Conservation (phyloP, 1,139 yeast species). For the Komagataea norvegica region DNA sequence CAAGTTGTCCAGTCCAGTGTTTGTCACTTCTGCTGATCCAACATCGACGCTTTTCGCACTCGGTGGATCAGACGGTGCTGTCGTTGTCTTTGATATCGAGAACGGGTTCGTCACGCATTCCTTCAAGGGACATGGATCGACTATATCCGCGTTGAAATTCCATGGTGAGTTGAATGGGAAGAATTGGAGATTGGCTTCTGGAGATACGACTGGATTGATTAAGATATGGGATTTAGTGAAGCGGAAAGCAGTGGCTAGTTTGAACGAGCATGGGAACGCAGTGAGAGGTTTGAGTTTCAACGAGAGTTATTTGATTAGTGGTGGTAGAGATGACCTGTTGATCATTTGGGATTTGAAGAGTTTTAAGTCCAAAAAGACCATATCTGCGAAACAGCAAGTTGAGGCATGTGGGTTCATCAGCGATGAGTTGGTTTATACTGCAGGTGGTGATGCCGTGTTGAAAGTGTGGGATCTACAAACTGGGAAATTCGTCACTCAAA, state of each 20-base stretch:
- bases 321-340: slow-evolving; percentile 85
- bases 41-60: slow-evolving; percentile 86
- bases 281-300: slow-evolving; percentile 80
- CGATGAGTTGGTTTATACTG: slow-evolving; percentile 81
- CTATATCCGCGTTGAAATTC: slow-evolving; percentile 72
- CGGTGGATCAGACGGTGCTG: slow-evolving; percentile 93
- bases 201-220: slow-evolving; percentile 80
- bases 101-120: slow-evolving; percentile 88
- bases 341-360: slow-evolving; percentile 49
- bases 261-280: slow-evolving; percentile 77
- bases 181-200: slow-evolving; percentile 79
- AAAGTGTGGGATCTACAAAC: slow-evolving; percentile 52
- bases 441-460: slow-evolving; percentile 71
- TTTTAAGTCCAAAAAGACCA: slow-evolving; percentile 56
- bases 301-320: slow-evolving; percentile 57
- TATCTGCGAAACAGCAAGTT: slow-evolving; percentile 73
- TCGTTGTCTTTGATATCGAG: slow-evolving; percentile 88
- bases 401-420: slow-evolving; percentile 78
- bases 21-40: slow-evolving; percentile 68
- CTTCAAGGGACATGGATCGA: slow-evolving; percentile 92
- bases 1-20: slow-evolving; percentile 73
- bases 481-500: slow-evolving; percentile 63
- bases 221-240: slow-evolving; percentile 90
- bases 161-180: slow-evolving; percentile 65
- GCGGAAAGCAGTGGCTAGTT: slow-evolving; percentile 59